Base-by-base conservation (phyloP, 352 stramenopile species). In the Phytopythium boreale region DNA sequence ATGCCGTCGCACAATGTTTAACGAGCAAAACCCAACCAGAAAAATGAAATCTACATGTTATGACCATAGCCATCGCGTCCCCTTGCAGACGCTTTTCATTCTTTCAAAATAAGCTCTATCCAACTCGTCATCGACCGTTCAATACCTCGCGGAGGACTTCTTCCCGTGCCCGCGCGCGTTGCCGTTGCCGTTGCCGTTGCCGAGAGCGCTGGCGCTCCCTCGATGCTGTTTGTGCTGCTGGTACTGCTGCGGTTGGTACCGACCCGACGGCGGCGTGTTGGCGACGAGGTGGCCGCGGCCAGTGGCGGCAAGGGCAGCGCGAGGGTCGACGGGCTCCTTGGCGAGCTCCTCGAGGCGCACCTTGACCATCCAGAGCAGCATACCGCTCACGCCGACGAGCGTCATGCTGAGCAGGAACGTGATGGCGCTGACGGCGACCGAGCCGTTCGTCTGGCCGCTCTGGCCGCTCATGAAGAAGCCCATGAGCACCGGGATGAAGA, bases 381-480 rank as follows among this genome's bases (percentile, higher is more conserved):
- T 78, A 17, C 71, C 69, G 53, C 80, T 87, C 22, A 88, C 83
- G 15, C 81, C 71, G 24, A 94, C 81, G 62, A 94, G 76, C 44
- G 74, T 77, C 49, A 94, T 71, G 47, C 83, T 76, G 51, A 94
- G 69, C 51, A 91, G 89, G 55, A 92, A 94, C 9, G 77, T 77
- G 59, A 91, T 94, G 68, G 89, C 90, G 63, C 81, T 89, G 56
- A 94, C 82, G 15, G 83, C 82, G 43, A 85, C 75, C 9, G 80
- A 76, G 71, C 83, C 83, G 56, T 92, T 91, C 37, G 76, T 79
- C 62, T 90, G 80, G 26, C 83, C 83, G 47, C 83, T 92, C 69
- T 92, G 83, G 37, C 83, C 79, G 64, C 81, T 86, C 83, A 94
- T 94, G 68, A 94, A 94, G 68, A 94, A 94, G 14, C 85, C 85